Evolutionary conservation across 177 flowering plant genomes (phyloP).

Genomic region (Telopea speciosissima): DNA sequence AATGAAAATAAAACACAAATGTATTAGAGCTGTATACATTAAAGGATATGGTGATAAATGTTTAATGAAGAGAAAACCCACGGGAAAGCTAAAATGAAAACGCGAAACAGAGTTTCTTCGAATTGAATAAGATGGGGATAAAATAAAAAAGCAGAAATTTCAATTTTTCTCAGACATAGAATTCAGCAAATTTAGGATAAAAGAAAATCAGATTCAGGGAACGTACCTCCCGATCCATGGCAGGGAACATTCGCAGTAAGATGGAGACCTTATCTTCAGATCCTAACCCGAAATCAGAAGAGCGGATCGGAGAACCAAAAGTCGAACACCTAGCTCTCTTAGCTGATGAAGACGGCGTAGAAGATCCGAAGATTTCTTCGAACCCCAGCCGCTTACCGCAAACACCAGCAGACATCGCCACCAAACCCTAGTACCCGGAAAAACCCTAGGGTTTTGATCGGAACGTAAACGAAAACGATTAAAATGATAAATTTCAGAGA

Average conservation of each 20-base stretch:
- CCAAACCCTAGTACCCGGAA: conserved; percentile 10
- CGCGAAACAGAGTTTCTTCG: background rate
- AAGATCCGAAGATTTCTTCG: conserved; percentile 32
- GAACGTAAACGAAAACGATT: background rate
- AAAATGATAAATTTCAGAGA: background rate
- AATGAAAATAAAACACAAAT: background rate
- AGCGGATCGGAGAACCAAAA: conserved; percentile 17
- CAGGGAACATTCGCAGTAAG: conserved; percentile 21
- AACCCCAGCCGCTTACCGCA: conserved; percentile 28
- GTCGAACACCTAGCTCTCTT: conserved; percentile 23
- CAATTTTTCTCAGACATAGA: background rate
- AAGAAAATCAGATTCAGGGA: background rate
- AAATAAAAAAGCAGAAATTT: background rate
- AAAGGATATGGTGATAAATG: no score
- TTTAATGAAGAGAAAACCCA: background rate
- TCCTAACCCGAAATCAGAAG: conserved; percentile 21
- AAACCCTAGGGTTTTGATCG: conserved; percentile 14
- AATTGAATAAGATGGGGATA: background rate
- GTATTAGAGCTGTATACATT: background rate
- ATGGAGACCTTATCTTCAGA: conserved; percentile 22
- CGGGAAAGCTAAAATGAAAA: background rate
- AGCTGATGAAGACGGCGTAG: conserved; percentile 15
- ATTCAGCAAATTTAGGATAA: background rate
- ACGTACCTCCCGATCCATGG: conserved; percentile 23
- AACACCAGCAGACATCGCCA: conserved; percentile 25